A percentile compares a stretch with the other conserved stretches of the same genome.
These are phyloP conservation scores for Aurantiochytrium sp. DNA, from an alignment of 108 stramenopile genomes.

Conservation along the genomic window DNA sequence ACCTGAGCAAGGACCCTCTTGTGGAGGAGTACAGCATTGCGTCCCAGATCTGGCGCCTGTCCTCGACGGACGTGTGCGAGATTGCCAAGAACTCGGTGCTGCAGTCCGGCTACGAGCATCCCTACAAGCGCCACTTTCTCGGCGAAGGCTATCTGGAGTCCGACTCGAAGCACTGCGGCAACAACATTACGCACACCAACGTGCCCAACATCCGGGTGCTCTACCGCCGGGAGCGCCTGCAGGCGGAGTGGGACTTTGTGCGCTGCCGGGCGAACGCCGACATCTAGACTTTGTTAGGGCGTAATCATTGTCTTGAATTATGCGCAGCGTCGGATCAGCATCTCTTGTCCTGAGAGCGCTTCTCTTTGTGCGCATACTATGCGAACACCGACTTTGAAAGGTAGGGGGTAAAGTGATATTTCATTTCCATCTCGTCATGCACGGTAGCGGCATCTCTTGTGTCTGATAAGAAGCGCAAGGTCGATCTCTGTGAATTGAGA, in stretches of 20 bases:
- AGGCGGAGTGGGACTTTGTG: conserved; percentile 21
- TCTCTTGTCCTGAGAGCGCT: too few relatives aligned
- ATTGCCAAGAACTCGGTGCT: conserved; percentile 90
- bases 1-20: conserved; percentile 94
- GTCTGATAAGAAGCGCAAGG: too few relatives aligned
- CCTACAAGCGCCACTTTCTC: conserved; percentile 87
- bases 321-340: too few relatives aligned
- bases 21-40: conserved; percentile 96
- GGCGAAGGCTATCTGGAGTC: conserved; percentile 72
- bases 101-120: conserved; percentile 88
- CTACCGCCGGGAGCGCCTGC: conserved; percentile 52
- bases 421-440: too few relatives aligned
- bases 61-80: conserved; percentile 94
- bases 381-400: too few relatives aligned
- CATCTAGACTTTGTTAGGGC: not conserved
- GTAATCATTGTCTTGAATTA: too few relatives aligned
- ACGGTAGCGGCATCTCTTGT: too few relatives aligned
- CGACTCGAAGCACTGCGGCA: conserved; percentile 21
- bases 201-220: conserved; percentile 55
- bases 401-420: too few relatives aligned
- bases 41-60: conserved; percentile 86
- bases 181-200: conserved; percentile 59
- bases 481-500: too few relatives aligned
- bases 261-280: not conserved
- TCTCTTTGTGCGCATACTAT: too few relatives aligned